Evolutionary conservation across 2,329 filamentous ascomycete genomes (phyloP).

Genomic region (Pyricularia pennisetigena): DNA sequence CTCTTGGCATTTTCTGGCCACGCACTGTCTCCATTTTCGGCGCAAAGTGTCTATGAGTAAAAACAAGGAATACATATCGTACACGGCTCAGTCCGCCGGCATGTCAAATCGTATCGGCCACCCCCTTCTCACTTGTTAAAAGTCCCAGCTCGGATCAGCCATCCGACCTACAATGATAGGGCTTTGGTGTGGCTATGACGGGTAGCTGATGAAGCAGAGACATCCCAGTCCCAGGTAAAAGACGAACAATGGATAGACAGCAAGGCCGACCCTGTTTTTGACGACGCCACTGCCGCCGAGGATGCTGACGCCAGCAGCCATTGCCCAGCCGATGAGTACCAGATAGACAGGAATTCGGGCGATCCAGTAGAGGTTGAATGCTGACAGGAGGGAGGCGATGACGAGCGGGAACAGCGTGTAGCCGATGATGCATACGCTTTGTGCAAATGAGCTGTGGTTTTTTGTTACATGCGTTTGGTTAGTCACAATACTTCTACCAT

Average conservation of each 20-base stretch:
- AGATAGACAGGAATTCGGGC: slow-evolving; percentile 85
- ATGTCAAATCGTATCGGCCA: neutral
- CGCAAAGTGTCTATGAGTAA: neutral
- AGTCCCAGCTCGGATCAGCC: neutral
- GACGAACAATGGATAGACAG: slow-evolving; percentile 88
- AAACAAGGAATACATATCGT: neutral
- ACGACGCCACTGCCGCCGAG: slow-evolving; percentile 91
- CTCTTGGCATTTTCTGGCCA: neutral
- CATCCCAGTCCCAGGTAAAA: slow-evolving; percentile 92
- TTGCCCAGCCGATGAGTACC: slow-evolving; percentile 74
- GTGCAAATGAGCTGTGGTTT: slow-evolving; percentile 77
- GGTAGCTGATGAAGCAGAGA: slow-evolving; percentile 90
- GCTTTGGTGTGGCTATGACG: neutral
- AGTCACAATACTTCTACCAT: neutral
- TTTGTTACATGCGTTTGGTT: neutral
- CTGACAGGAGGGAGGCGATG: slow-evolving; percentile 82
- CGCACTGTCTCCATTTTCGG: neutral
- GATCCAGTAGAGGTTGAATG: slow-evolving; percentile 68
- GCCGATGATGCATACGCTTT: slow-evolving; percentile 95
- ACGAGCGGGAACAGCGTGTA: slow-evolving; percentile 97
- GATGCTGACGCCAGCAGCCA: slow-evolving; percentile 93
- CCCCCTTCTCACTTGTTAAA: neutral
- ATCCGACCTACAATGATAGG: neutral
- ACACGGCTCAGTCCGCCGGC: neutral
- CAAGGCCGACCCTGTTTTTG: slow-evolving; percentile 86